Evolutionary conservation across 2,329 filamentous ascomycete species (phyloP).

Genomic region (Colletotrichum viniferum): DNA sequence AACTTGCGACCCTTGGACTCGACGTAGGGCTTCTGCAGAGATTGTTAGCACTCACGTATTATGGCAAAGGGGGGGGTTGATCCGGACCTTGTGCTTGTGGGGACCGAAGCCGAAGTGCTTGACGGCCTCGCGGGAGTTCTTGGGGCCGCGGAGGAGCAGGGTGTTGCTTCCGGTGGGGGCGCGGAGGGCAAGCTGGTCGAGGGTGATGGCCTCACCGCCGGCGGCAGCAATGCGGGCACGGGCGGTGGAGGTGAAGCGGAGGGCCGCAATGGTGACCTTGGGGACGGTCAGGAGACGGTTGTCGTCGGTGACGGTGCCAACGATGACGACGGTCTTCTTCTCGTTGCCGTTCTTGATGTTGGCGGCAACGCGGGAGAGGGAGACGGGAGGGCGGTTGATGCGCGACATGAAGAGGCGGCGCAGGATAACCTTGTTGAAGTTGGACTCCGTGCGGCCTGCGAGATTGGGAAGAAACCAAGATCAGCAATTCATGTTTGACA

Average conservation of each 20-base stretch:
- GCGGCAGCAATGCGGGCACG: slow-evolving; percentile 92
- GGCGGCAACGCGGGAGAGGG: slow-evolving; percentile 84
- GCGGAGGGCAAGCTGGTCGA: slow-evolving; percentile 96
- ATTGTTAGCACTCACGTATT: slow-evolving; percentile 34
- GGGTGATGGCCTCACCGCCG: slow-evolving; percentile 92
- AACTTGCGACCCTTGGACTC: slow-evolving; percentile 99
- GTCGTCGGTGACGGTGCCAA: slow-evolving; percentile 97
- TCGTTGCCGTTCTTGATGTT: slow-evolving; percentile 70
- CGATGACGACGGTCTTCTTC: slow-evolving; percentile 89
- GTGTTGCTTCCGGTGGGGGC: slow-evolving; percentile 97
- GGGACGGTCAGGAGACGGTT: slow-evolving; percentile 90
- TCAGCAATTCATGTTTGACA: neutral
- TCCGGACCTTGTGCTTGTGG: slow-evolving; percentile 90
- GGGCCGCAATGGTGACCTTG: slow-evolving; percentile 91
- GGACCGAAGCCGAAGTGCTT: slow-evolving; percentile 99
- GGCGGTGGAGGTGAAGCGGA: slow-evolving; percentile 95
- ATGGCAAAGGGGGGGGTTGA: slow-evolving; percentile 3
- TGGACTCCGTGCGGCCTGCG: slow-evolving; percentile 89
- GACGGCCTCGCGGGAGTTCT: slow-evolving; percentile 96
- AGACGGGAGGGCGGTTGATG: slow-evolving; percentile 96
- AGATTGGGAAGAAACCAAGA: neutral
- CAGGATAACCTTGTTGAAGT: slow-evolving; percentile 99
- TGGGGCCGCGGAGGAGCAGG: slow-evolving; percentile 93
- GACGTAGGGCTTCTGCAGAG: slow-evolving; percentile 85
- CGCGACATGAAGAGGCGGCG: slow-evolving; percentile 98